A percentile compares a stretch with the other conserved stretches of the same genome.
Evolutionary conservation across 2,329 filamentous ascomycete species (phyloP).

Genomic region (Balansia obtecta): DNA sequence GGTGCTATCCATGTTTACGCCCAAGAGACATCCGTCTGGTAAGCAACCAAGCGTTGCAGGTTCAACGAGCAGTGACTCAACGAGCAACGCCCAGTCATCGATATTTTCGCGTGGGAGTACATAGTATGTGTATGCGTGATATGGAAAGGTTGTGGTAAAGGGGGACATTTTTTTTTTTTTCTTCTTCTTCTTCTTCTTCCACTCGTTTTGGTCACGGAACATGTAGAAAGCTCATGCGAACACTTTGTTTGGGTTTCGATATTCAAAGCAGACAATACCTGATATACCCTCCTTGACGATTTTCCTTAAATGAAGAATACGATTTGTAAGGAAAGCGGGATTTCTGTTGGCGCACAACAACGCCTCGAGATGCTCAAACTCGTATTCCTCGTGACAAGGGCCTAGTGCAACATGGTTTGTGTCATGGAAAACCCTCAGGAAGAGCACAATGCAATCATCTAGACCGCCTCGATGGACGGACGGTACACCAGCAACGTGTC

Average conservation of each 20-base stretch:
- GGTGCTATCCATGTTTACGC: conserved; percentile 22
- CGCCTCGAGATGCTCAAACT: neutral
- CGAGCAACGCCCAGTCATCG: neutral
- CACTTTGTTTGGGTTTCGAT: neutral
- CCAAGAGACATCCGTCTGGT: conserved; percentile 17
- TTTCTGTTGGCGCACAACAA: too few relatives aligned
- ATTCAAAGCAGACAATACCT: neutral
- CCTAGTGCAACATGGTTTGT: neutral
- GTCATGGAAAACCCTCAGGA: neutral
- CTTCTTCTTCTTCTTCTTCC: too few relatives aligned
- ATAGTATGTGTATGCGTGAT: neutral
- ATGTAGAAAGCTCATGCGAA: neutral
- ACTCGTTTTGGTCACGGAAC: neutral
- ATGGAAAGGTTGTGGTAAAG: neutral
- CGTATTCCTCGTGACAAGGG: neutral
- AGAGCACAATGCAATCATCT: neutral
- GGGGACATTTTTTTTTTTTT: neutral
- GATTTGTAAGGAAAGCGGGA: neutral
- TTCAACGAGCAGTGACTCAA: conserved; percentile 20
- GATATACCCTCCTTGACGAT: neutral
- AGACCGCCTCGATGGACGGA: neutral
- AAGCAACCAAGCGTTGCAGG: conserved; percentile 22
- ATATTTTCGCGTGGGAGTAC: neutral
- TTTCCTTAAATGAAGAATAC: neutral
- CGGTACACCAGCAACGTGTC: neutral